Percentiles rank a stretch among this genome's conserved stretches.
phyloP scores from a whole-genome alignment of 208 protist genomes.

The Herpetomonas tarakana region DNA sequence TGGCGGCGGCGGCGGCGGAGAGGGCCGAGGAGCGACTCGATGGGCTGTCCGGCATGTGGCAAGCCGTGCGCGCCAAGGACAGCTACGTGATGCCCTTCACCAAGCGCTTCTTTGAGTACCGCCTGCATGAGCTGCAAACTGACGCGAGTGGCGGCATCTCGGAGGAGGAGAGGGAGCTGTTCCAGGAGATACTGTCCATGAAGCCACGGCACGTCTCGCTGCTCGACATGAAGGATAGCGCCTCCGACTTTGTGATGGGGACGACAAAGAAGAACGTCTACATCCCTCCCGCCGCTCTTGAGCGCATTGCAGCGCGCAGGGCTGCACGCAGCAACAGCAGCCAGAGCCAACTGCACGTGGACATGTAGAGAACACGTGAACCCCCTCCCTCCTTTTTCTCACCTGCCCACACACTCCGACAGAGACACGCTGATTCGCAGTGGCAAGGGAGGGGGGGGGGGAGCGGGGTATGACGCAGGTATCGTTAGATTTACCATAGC shows the following conservation, averaged over 20 bases:
- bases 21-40: slow-evolving; percentile 24
- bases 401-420: too few species aligned
- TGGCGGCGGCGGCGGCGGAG: slow-evolving; percentile 49
- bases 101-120: slow-evolving; percentile 47
- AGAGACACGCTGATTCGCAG: too few species aligned
- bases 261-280: slow-evolving; percentile 77
- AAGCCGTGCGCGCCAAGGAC: slow-evolving; percentile 44
- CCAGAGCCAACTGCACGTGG: not conserved
- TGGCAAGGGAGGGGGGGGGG: too few species aligned
- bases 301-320: not conserved
- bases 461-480: too few species aligned
- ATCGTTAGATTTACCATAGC: too few species aligned
- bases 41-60: slow-evolving; percentile 44
- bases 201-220: slow-evolving; percentile 66
- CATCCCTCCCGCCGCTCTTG: slow-evolving; percentile 8
- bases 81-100: slow-evolving; percentile 89
- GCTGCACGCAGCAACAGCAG: not conserved
- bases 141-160: slow-evolving; percentile 5
- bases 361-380: not conserved
- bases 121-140: slow-evolving; percentile 29
- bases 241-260: slow-evolving; percentile 79
- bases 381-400: too few species aligned
- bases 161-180: slow-evolving; percentile 24
- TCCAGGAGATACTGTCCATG: slow-evolving; percentile 55
- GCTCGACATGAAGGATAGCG: slow-evolving; percentile 86